phyloP scores from a whole-genome alignment of 495 filamentous ascomycete genomes.

The Stereocaulon alpinum region DNA sequence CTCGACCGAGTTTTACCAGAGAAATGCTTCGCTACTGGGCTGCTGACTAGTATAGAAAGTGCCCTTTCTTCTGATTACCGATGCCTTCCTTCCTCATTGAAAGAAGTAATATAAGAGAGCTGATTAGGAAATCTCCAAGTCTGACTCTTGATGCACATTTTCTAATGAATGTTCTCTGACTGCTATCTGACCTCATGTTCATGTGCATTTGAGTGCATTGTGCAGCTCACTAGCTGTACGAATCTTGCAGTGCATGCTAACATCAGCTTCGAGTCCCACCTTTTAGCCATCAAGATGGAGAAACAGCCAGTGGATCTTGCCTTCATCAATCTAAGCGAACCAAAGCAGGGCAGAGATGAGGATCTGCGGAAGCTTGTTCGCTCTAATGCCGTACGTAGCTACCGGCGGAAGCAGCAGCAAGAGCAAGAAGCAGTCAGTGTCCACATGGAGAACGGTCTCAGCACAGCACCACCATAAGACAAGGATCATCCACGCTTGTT shows the following conservation, averaged over 20 bases:
- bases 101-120: too few species aligned
- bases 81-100: too few species aligned
- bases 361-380: not conserved
- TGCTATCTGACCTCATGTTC: too few species aligned
- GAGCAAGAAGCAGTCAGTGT: not conserved
- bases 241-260: not conserved
- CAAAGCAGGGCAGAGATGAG: not conserved
- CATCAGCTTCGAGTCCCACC: not conserved
- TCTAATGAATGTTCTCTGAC: too few species aligned
- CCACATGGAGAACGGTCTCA: not conserved
- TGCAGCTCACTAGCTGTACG: not conserved
- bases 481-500: not conserved
- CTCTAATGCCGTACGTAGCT: slow-evolving; percentile 3
- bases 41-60: too few species aligned
- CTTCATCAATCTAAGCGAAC: not conserved
- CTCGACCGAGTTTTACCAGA: too few species aligned
- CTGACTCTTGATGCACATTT: too few species aligned
- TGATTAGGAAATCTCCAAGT: too few species aligned
- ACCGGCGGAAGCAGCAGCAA: not conserved
- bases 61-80: too few species aligned
- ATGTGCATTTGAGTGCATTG: too few species aligned
- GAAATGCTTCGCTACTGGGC: too few species aligned
- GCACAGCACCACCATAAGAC: not conserved
- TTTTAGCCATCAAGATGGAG: not conserved
- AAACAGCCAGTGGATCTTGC: not conserved